These are phyloP conservation scores for Aspergillus coremiiformis DNA, from an alignment of 495 filamentous ascomycete species.

Conservation along the genomic window DNA sequence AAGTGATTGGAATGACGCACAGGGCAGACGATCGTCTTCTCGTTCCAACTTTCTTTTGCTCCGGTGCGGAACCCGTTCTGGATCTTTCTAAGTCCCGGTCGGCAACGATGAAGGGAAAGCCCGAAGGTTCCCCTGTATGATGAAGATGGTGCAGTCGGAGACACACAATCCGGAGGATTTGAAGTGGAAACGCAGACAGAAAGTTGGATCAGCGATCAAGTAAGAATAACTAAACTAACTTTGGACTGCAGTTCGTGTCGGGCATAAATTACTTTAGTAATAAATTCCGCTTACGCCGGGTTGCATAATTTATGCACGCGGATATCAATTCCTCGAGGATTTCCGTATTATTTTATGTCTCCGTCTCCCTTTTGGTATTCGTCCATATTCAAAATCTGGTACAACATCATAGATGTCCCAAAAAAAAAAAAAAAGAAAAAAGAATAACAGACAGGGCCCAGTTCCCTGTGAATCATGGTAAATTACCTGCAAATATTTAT, in stretches of 20 bases:
- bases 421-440: neutral
- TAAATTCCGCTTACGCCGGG: neutral
- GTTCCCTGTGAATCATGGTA: neutral
- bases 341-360: neutral
- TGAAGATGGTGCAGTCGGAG: neutral
- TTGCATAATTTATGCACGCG: neutral
- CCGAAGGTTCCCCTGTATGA: neutral
- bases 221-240: neutral
- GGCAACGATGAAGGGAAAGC: neutral
- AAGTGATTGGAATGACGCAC: neutral
- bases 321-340: neutral
- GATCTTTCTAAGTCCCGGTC: neutral
- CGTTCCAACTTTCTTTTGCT: neutral
- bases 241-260: neutral
- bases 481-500: conserved; percentile 8
- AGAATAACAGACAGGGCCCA: neutral
- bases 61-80: neutral
- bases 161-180: too few species aligned
- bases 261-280: neutral
- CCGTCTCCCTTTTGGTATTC: neutral
- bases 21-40: neutral
- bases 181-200: too few species aligned
- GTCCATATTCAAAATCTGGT: neutral
- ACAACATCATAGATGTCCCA: too few species aligned
- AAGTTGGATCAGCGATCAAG: neutral